These are phyloP conservation scores for Aspergillus haitiensis DNA, from an alignment of 495 filamentous ascomycete species.

Conservation along the genomic window DNA sequence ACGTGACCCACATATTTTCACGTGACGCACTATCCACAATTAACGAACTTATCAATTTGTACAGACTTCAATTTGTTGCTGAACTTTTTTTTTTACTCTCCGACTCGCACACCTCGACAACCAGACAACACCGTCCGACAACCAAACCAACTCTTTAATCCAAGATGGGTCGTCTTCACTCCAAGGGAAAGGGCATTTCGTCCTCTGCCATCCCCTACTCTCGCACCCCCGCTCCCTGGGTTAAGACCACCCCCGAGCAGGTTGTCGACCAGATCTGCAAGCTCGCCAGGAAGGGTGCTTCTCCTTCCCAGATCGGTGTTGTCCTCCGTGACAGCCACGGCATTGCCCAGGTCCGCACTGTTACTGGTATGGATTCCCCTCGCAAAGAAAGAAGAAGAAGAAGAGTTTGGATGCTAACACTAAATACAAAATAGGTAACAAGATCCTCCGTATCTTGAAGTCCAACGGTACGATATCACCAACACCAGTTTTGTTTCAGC, in stretches of 20 bases:
- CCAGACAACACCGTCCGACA: constrained; percentile 22
- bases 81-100: constrained; percentile 15
- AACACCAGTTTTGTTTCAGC: constrained; percentile 14
- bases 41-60: neutral
- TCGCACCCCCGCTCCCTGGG: constrained; percentile 84
- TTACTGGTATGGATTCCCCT: constrained; percentile 71
- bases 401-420: constrained; percentile 9
- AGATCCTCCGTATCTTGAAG: constrained; percentile 99
- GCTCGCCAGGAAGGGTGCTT: constrained; percentile 94
- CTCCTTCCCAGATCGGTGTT: constrained; percentile 98
- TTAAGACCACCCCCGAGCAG: constrained; percentile 86
- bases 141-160: constrained; percentile 30
- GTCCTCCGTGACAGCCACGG: constrained; percentile 96
- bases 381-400: constrained; percentile 2
- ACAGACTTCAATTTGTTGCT: constrained; percentile 21
- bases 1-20: constrained; percentile 17
- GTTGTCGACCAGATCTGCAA: constrained; percentile 99
- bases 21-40: constrained; percentile 29
- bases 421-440: constrained; percentile 72
- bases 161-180: constrained; percentile 97
- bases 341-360: constrained; percentile 92
- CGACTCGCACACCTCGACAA: constrained; percentile 40
- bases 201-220: constrained; percentile 95
- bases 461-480: constrained; percentile 70
- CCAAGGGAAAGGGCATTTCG: constrained; percentile 98